A percentile compares a stretch with the other conserved stretches of the same genome.
These are phyloP conservation scores for Solanum bulbocastanum DNA, from an alignment of 257 asterid species.

Conservation along the genomic window DNA sequence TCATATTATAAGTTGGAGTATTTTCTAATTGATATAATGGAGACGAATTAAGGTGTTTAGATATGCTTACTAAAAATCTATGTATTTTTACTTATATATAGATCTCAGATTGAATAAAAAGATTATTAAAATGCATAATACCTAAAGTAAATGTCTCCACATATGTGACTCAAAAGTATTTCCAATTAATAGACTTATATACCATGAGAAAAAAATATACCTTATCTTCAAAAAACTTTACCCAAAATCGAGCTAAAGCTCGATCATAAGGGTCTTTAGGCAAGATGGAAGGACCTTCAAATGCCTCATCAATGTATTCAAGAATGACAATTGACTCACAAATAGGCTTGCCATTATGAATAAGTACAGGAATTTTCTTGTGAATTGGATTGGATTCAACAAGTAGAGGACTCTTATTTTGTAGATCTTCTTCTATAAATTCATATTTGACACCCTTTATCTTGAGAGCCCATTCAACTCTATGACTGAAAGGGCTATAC, in stretches of 20 bases:
- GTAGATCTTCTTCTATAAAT: not conserved
- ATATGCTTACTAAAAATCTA: no score
- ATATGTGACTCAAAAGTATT: no score
- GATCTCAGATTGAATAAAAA: no score
- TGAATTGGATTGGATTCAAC: not conserved
- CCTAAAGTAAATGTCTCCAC: no score
- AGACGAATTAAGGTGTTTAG: no score
- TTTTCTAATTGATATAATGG: no score
- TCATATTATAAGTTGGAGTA: no score
- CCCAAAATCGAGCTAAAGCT: not conserved
- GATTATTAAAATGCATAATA: no score
- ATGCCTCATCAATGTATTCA: not conserved
- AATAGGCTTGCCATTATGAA: not conserved
- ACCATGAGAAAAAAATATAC: not conserved
- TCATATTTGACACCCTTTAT: not conserved
- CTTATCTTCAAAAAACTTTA: not conserved
- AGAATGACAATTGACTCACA: not conserved
- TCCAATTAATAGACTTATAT: no score
- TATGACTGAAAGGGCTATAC: not conserved
- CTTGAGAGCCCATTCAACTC: not conserved
- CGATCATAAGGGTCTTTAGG: not conserved
- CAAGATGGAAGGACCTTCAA: not conserved
- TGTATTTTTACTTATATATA: no score
- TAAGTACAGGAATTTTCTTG: not conserved
- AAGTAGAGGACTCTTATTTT: not conserved